Base-by-base conservation (phyloP, 1,284 basidiomycete species). In the Hypsizygus ulmarius region DNA sequence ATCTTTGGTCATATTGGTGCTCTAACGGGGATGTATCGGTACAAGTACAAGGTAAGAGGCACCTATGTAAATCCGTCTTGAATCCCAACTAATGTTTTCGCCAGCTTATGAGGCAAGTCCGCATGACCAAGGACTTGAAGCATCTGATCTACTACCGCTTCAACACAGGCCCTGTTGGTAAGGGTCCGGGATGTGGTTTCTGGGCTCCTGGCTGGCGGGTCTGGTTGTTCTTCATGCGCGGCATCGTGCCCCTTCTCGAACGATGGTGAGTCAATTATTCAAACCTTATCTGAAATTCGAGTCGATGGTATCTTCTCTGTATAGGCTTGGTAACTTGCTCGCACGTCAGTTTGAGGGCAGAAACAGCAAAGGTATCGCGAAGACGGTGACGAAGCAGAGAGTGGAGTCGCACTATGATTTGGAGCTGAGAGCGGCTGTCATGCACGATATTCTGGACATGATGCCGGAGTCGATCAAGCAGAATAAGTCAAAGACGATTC, bases 161-260 rank as follows among this genome's bases (percentile, higher is more conserved):
- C 82, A 99, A 99, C 75, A 97, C 96, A 19, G 97, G 97, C 46
- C 96, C 96, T 45, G 96, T 99, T 43, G 97, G 97, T 19, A 99
- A 99, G 69, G 97, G 97, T 57, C 97, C 97, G 45, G 97, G 97
- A 65, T 94, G 93, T 60, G 97, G 97, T 52, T 99, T 99, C 79
- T 99, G 97, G 97, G 94, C 95, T 45, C 97, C 97, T 14, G 97
- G 96, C 28, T 99, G 97, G 97, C 83, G 97, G 45, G 97, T 99
- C 5, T 99, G 97, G 97, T 75, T 99, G 53, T 99, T 99, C 78
- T 99, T 99, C 79, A 91, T 99, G 86, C 87, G 97, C 45, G 97
- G 97, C 52, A 98, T 99, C 60, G 94, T 98, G 0, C 97, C 97
- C 10, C 79, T 99, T 5, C 82, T 99, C 9, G 96, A 99, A 68